A percentile compares a stretch with the other conserved stretches of the same genome.
Conservation (phyloP, 2,329 filamentous ascomycete genomes). For the Sodiomyces alkalinus region DNA sequence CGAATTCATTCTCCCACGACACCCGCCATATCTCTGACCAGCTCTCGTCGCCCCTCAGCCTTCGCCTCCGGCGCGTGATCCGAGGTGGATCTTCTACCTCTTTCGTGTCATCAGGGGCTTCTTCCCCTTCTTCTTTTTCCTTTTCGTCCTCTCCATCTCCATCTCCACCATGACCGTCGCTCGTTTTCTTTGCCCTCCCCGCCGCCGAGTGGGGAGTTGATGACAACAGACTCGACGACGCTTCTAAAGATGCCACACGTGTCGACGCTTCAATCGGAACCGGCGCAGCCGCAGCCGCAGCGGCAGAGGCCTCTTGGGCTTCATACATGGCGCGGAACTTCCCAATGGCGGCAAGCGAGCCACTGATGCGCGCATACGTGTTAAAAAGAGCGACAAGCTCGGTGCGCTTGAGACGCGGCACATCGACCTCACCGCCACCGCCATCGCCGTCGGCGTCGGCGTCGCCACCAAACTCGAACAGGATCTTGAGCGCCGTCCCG, state of each 20-base stretch:
- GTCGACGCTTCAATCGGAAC: too few relatives aligned
- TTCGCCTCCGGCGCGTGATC: too few relatives aligned
- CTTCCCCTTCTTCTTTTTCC: slow-evolving; percentile 15
- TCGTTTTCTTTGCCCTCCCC: slow-evolving; percentile 12
- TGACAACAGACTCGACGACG: too few relatives aligned
- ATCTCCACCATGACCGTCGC: slow-evolving; percentile 12
- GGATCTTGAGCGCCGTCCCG: slow-evolving; percentile 83
- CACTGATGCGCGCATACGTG: slow-evolving; percentile 75
- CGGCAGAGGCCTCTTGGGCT: slow-evolving; percentile 15
- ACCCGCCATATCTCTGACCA: too few relatives aligned
- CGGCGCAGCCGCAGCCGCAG: slow-evolving; percentile 9
- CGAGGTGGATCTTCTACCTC: too few relatives aligned
- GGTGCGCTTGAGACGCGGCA: slow-evolving; percentile 65
- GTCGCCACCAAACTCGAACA: slow-evolving; percentile 77
- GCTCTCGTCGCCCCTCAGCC: too few relatives aligned
- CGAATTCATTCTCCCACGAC: slow-evolving; percentile 49
- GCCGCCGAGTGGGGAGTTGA: too few relatives aligned
- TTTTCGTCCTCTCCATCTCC: slow-evolving; percentile 15
- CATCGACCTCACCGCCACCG: too few relatives aligned
- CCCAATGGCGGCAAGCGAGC: slow-evolving; percentile 60
- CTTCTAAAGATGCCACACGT: too few relatives aligned
- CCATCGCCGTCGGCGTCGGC: too few relatives aligned
- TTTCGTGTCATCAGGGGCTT: slow-evolving; percentile 36
- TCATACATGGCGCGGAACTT: slow-evolving; percentile 49
- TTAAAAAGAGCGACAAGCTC: slow-evolving; percentile 93